These are phyloP conservation scores for Eucalyptus cladocalyx DNA, from an alignment of 345 rosid genomes.

Conservation along the genomic window DNA sequence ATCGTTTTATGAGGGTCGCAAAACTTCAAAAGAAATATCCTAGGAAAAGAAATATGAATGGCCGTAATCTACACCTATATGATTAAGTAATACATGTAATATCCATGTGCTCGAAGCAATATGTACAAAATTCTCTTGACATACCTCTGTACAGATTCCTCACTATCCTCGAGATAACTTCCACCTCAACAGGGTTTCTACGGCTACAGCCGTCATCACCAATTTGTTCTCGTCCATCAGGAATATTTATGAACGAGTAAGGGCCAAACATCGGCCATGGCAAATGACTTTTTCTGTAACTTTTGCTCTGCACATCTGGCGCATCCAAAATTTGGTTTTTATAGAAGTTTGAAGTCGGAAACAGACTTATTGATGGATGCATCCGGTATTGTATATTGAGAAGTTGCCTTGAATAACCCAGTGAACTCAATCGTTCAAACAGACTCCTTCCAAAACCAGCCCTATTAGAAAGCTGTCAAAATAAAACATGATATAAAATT, in stretches of 20 bases:
- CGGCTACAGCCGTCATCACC: slow-evolving; percentile 8
- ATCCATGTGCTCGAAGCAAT: not conserved
- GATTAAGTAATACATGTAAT: not conserved
- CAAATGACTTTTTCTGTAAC: slow-evolving; percentile 12
- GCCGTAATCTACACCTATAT: not conserved
- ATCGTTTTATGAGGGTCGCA: not conserved
- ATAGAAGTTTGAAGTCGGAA: slow-evolving; percentile 50
- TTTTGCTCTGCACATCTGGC: slow-evolving; percentile 8
- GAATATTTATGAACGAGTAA: slow-evolving; percentile 31
- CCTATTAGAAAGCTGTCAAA: slow-evolving; percentile 11
- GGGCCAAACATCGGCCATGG: slow-evolving; percentile 32
- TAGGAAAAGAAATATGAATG: not conserved
- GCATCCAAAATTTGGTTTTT: slow-evolving; percentile 28
- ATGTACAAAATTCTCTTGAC: not conserved
- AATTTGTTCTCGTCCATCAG: slow-evolving; percentile 23
- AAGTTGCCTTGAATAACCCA: slow-evolving; percentile 37
- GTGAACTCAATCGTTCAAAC: slow-evolving; percentile 37
- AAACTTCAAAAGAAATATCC: not conserved
- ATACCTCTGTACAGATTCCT: slow-evolving; percentile 25
- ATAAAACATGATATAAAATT: not conserved
- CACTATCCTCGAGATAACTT: slow-evolving; percentile 15
- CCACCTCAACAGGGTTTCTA: slow-evolving; percentile 36
- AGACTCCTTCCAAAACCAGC: slow-evolving; percentile 59
- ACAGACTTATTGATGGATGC: slow-evolving; percentile 68
- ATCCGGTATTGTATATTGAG: slow-evolving; percentile 55